Percentiles rank a stretch among this genome's conserved stretches.
phyloP scores from a whole-genome alignment of 2,329 filamentous ascomycete species.

The Ophiosphaerella narmari region DNA sequence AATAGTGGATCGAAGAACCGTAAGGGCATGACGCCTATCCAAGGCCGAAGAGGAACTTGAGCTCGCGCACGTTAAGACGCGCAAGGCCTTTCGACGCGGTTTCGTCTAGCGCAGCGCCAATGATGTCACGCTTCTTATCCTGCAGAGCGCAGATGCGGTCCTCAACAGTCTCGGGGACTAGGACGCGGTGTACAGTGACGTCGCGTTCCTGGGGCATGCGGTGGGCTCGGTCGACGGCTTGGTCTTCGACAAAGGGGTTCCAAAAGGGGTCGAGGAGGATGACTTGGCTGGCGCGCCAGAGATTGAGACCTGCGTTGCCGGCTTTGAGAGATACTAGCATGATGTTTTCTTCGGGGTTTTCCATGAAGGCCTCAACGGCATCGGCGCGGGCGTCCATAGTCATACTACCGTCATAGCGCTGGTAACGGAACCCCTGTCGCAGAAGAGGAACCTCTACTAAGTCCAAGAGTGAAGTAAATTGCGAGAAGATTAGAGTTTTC shows the following conservation, averaged over 20 bases:
- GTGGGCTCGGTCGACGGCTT: conserved; percentile 87
- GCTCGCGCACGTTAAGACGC: conserved; percentile 67
- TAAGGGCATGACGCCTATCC: not conserved
- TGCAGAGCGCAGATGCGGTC: conserved; percentile 83
- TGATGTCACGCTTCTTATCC: conserved; percentile 75
- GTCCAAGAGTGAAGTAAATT: conserved; percentile 80
- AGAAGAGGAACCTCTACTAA: conserved; percentile 74
- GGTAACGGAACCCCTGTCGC: conserved; percentile 61
- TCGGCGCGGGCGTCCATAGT: conserved; percentile 66
- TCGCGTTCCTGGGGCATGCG: conserved; percentile 78
- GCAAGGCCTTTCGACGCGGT: conserved; percentile 68
- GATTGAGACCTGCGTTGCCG: conserved; percentile 83
- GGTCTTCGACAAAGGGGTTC: conserved; percentile 92
- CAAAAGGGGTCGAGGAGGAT: conserved; percentile 93
- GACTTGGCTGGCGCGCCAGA: conserved; percentile 80
- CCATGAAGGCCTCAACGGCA: conserved; percentile 70
- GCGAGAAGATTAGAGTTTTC: conserved; percentile 82
- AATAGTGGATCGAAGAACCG: not conserved
- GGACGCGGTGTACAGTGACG: conserved; percentile 79
- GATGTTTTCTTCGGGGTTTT: conserved; percentile 63
- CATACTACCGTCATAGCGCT: conserved; percentile 80
- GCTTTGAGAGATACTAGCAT: conserved; percentile 81
- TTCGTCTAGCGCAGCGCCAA: conserved; percentile 81
- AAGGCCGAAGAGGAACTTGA: conserved; percentile 71
- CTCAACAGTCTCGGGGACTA: conserved; percentile 80